Evolutionary conservation across 2,329 filamentous ascomycete species (phyloP).

Genomic region (Xylariaceae sp.): DNA sequence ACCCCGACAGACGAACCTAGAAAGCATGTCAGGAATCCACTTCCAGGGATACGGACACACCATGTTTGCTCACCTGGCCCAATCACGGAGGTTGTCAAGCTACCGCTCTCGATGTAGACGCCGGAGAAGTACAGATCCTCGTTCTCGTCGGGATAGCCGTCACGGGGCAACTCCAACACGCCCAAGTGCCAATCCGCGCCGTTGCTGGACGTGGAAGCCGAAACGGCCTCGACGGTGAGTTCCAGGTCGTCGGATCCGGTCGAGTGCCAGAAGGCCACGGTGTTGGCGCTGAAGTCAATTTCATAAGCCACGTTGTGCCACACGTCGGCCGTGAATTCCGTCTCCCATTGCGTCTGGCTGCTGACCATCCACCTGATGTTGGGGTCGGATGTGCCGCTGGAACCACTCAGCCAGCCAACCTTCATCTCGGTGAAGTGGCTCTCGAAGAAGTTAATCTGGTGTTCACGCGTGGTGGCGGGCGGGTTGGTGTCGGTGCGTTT

Average conservation of each 20-base stretch:
- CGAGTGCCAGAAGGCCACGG: constrained; percentile 67
- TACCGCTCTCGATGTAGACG: constrained; percentile 63
- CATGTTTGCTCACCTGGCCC: constrained; percentile 20
- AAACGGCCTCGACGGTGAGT: constrained; percentile 57
- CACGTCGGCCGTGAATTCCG: constrained; percentile 55
- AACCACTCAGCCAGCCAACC: constrained; percentile 56
- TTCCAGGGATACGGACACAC: not conserved
- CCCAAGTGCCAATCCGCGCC: constrained; percentile 71
- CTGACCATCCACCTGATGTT: constrained; percentile 62
- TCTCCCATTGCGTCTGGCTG: constrained; percentile 59
- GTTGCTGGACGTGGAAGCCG: constrained; percentile 58
- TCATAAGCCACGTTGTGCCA: constrained; percentile 76
- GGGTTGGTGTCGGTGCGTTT: constrained; percentile 56
- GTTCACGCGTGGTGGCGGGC: constrained; percentile 59
- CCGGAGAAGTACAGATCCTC: constrained; percentile 72
- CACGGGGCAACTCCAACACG: constrained; percentile 59
- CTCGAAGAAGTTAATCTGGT: constrained; percentile 62
- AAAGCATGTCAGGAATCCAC: constrained; percentile 1
- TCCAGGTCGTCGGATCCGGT: constrained; percentile 55
- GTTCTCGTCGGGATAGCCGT: constrained; percentile 47
- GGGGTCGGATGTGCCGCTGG: constrained; percentile 42
- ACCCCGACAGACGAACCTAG: constrained; percentile 10
- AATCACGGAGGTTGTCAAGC: constrained; percentile 34
- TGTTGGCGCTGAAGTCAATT: constrained; percentile 61
- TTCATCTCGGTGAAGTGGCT: constrained; percentile 73